Base-by-base conservation (phyloP, 108 stramenopile species). In the Nitzschia sp. region DNA sequence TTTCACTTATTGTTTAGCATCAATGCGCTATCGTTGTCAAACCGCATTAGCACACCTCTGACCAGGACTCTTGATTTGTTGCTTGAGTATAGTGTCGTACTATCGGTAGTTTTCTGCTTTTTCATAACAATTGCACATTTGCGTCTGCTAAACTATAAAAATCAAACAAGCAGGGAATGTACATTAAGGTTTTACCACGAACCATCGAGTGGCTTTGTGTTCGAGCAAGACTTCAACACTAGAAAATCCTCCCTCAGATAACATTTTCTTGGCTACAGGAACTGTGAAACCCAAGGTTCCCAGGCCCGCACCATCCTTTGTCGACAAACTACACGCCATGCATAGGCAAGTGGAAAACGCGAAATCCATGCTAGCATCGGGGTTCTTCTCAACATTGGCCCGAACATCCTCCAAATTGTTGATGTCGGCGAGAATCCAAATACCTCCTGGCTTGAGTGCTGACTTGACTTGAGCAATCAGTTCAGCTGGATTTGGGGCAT, bases 311-410 rank as follows among this genome's bases (percentile, higher is more conserved):
- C 70, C 70, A 63, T 63, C 70, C 8, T 37, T 24, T 3, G 60
- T 53, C 34, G 61, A 61, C 43, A 71, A 51, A 14, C 54, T 53
- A 17, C 57, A 71, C 8, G 70, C 41, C 57, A 71, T 57, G 60
- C 70, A 71, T 6, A 71, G 60, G 61, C 70, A 71, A 1, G 59
- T 62, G 14, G 70, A 71, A 39, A 71, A 71, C 20, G 70, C 70
- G 48, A 63, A 63, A 24, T 53, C 39, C 61, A 46, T 46, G 17
- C 34, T 44, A 1, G 59, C 70, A 10, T 41, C 58, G 7, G 57
- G 57, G 52, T 71, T 59, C 10, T 46, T 15, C 19, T 20, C 20
- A 53, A 71, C 39, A 29, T 71, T 71, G 17, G 62, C 70, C 1
- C 70, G 41, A 11, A 59, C 38, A 10, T 10, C 40, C 2, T 34